Base-by-base conservation (phyloP, 140 eudicot genomes). In the Eryngium alpinum region DNA sequence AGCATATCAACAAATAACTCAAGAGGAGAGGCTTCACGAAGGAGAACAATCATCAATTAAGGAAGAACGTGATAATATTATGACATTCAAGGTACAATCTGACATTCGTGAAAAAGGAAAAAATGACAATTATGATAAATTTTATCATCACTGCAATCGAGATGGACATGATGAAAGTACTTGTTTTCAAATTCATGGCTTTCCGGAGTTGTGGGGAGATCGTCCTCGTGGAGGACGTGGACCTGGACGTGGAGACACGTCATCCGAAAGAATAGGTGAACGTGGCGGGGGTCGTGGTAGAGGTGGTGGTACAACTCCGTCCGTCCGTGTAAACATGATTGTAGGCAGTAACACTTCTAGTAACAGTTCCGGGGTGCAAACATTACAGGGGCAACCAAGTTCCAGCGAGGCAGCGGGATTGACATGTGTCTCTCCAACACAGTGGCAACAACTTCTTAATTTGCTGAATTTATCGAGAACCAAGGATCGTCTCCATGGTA, bases 141-240 rank as follows among this genome's bases (percentile, higher is more conserved):
- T 57, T 19, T 57, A 25, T 18, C 19, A 67, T 16, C 74, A 67
- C 33, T 67, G 74, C 29, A 67, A 67, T 16, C 0, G 46, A 5
- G 74, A 67, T 7, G 43, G 74, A 5, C 74, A 67, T 29, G 74
- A 72, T 34, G 56, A 18, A 18, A 13, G 13, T 28, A 13, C 27
- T 15, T 72, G 65, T 19, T 78, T 78, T 22, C 73, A 78, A 51
- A 22, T 60, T 27, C 73, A 71, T 31, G 76, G 76, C 5, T 71
- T 71, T 17, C 49, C 24, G 0, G 76, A 71, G 50, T 71, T 50
- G 76, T 71, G 49, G 51, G 50, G 75, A 9, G 76, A 71, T 31
- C 76, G n/a, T 31, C 51, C 76, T 32, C 51, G 27, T 2, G 76
- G 76, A 14, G n/a, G 76, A 16, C 25, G 76, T 1, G 76, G 76